Evolutionary conservation across 441 rosid genomes (phyloP).

Genomic region (Adansonia gregorii): DNA sequence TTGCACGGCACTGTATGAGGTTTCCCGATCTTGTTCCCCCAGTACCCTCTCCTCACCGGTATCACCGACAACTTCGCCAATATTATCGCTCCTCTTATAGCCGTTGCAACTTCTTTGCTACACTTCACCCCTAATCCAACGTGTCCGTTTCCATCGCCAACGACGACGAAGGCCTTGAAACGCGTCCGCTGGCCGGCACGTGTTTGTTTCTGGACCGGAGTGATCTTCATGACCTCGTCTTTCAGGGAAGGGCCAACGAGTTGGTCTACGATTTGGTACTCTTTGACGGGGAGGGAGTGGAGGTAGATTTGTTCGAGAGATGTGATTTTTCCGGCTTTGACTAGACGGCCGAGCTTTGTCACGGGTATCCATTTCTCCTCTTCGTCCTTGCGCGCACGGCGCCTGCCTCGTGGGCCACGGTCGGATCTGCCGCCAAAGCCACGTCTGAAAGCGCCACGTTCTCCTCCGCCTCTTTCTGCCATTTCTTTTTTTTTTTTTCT

Average conservation of each 20-base stretch:
- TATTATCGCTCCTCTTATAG: background rate
- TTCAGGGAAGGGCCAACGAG: background rate
- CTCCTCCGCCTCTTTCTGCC: constrained; percentile 12
- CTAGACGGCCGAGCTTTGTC: background rate
- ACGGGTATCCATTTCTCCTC: background rate
- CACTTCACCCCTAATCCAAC: constrained; percentile 3
- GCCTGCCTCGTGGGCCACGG: constrained; percentile 5
- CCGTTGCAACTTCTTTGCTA: background rate
- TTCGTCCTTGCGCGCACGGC: background rate
- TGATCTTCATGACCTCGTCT: constrained; percentile 2
- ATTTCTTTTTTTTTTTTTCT: background rate
- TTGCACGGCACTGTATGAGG: too few species aligned
- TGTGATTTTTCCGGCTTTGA: background rate
- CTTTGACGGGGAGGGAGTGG: background rate
- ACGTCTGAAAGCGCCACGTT: constrained; percentile 3
- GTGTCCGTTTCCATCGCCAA: background rate
- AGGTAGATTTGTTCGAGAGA: constrained; percentile 1
- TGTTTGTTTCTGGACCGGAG: too few species aligned
- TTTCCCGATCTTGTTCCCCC: too few species aligned
- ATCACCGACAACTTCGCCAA: too few species aligned
- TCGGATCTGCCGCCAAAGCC: background rate
- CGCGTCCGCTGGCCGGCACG: too few species aligned
- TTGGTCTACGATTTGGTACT: background rate
- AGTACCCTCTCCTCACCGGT: too few species aligned
- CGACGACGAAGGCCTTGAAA: too few species aligned